A percentile compares a stretch with the other conserved stretches of the same genome.
Conservation (phyloP, 352 stramenopile species). For the Blastocystis sp. region DNA sequence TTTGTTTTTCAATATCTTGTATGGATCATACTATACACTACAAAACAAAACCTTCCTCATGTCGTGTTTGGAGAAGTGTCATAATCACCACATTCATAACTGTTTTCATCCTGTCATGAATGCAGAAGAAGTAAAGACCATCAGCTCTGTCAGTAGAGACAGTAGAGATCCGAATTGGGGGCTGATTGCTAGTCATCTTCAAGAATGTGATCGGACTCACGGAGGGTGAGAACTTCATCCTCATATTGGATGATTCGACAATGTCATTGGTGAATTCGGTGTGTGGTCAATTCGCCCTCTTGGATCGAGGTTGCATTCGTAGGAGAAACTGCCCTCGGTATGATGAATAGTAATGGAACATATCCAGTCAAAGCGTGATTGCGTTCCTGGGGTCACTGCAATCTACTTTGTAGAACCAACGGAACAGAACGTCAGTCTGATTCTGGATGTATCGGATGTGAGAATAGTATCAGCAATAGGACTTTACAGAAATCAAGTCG, state of each 20-base stretch:
- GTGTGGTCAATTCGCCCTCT: constrained; percentile 15
- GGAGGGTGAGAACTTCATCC: constrained; percentile 20
- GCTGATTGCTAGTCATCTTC: background rate
- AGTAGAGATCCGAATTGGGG: background rate
- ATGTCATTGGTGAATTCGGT: constrained; percentile 27
- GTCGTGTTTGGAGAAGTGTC: too few species aligned
- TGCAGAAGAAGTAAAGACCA: constrained; percentile 17
- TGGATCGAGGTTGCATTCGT: constrained; percentile 14
- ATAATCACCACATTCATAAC: background rate
- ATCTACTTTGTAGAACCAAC: constrained; percentile 34
- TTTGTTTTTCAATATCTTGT: too few species aligned
- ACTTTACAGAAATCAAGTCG: constrained; percentile 37
- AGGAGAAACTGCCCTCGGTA: background rate
- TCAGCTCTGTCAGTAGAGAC: constrained; percentile 3
- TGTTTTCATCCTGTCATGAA: background rate
- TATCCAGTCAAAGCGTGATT: constrained; percentile 14
- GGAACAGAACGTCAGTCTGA: background rate
- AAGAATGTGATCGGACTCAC: background rate
- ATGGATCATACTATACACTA: too few species aligned
- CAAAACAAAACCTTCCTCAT: too few species aligned
- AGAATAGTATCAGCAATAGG: background rate
- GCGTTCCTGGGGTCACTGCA: background rate
- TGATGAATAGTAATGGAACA: background rate
- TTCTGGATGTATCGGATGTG: background rate
- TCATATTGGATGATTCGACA: constrained; percentile 7